These are phyloP conservation scores for Naganishia friedmannii DNA, from an alignment of 768 basidiomycete genomes.

Conservation along the genomic window DNA sequence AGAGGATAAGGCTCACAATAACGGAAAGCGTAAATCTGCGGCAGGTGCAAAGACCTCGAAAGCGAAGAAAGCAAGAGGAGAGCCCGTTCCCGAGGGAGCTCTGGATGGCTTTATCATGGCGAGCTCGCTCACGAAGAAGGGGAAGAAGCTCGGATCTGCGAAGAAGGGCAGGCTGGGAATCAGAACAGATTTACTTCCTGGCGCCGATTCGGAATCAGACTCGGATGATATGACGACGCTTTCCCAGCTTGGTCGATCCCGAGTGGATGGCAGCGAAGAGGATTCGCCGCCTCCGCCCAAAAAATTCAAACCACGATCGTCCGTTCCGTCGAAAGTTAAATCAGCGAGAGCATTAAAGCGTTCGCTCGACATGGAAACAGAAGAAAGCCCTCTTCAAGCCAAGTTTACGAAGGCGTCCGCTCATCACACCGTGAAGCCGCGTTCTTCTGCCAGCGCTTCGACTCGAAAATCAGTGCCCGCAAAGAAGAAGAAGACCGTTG, in stretches of 20 bases:
- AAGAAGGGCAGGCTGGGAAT: conserved; percentile 18
- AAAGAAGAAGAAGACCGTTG: not conserved
- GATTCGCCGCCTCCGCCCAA: not conserved
- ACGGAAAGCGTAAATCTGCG: conserved; percentile 24
- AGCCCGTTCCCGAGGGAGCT: conserved; percentile 48
- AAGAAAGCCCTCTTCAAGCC: conserved; percentile 16
- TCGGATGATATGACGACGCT: conserved; percentile 7
- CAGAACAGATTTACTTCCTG: conserved; percentile 14
- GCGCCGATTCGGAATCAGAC: conserved; percentile 15
- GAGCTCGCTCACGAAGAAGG: conserved; percentile 26
- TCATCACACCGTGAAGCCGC: not conserved
- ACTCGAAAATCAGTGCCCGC: not conserved
- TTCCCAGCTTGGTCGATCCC: conserved; percentile 8
- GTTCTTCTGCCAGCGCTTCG: not conserved
- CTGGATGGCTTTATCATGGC: conserved; percentile 41
- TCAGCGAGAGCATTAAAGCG: not conserved
- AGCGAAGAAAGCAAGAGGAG: conserved; percentile 37
- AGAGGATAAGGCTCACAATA: conserved; percentile 36
- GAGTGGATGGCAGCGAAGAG: conserved; percentile 17
- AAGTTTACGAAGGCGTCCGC: conserved; percentile 9
- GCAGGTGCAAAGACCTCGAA: conserved; percentile 31
- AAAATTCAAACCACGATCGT: not conserved
- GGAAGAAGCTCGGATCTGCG: conserved; percentile 22
- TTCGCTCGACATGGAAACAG: not conserved
- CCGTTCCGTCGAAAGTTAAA: not conserved